Percentiles rank a stretch among this genome's conserved stretches.
phyloP scores from a whole-genome alignment of 2,329 filamentous ascomycete species.

The Beauveria varroae region DNA sequence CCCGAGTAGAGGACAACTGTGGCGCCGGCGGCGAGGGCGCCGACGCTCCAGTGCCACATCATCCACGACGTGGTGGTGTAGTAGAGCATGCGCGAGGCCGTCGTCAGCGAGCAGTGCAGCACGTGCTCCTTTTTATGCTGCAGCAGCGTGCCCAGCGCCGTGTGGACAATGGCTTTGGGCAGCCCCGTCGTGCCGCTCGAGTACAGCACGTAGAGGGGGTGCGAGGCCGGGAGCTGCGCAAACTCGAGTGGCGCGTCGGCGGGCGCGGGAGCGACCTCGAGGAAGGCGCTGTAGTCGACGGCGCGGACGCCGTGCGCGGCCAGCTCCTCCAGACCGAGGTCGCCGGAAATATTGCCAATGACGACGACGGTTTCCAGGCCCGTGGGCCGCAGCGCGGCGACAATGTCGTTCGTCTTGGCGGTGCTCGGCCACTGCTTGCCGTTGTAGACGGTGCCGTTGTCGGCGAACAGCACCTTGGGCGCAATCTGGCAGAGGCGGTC shows the following conservation, averaged over 20 bases:
- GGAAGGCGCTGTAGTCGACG: constrained; percentile 38
- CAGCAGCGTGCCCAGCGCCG: constrained; percentile 78
- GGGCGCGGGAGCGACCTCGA: constrained; percentile 33
- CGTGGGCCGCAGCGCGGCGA: constrained; percentile 49
- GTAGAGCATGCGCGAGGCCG: constrained; percentile 73
- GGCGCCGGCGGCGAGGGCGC: constrained; percentile 72
- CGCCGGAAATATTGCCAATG: constrained; percentile 55
- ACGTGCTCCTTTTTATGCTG: constrained; percentile 97
- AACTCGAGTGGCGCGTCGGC: constrained; percentile 49
- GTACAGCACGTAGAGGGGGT: constrained; percentile 91
- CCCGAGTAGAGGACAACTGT: constrained; percentile 88
- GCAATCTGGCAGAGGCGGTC: constrained; percentile 82
- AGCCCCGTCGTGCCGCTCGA: constrained; percentile 81
- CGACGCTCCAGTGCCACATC: constrained; percentile 99
- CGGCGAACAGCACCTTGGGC: constrained; percentile 74
- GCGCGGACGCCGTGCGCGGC: constrained; percentile 31
- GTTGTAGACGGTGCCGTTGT: constrained; percentile 86
- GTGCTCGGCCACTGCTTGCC: constrained; percentile 79
- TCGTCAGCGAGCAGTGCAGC: constrained; percentile 73
- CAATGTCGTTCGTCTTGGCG: constrained; percentile 72
- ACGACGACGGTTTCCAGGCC: constrained; percentile 66
- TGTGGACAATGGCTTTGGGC: constrained; percentile 93
- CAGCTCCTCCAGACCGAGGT: constrained; percentile 36
- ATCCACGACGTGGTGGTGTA: constrained; percentile 97
- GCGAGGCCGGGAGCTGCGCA: constrained; percentile 71